Conservation (phyloP, 1,284 basidiomycete species). For the Microbotryum saponariae region DNA sequence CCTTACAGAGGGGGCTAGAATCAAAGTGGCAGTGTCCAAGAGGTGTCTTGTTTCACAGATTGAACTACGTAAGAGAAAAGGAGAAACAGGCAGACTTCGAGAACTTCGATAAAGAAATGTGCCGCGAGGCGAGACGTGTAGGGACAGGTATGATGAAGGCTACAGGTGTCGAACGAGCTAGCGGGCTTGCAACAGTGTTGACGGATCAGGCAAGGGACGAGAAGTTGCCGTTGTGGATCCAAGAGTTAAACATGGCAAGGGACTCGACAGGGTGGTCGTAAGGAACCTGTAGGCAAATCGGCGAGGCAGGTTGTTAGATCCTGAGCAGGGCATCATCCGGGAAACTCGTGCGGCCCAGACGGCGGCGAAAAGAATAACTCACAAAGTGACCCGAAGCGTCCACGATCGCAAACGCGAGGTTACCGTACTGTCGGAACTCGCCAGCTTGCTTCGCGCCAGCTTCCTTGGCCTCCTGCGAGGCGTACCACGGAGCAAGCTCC, state of each 20-base stretch:
- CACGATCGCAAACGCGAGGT: conserved; percentile 34
- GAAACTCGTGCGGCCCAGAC: not conserved
- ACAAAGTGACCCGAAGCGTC: conserved; percentile 26
- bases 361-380: not conserved
- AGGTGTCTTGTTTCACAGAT: too few species aligned
- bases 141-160: too few species aligned
- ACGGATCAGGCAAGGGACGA: too few species aligned
- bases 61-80: too few species aligned
- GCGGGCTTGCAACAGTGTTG: too few species aligned
- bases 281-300: conserved; percentile 21
- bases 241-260: conserved; percentile 30
- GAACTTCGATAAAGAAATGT: too few species aligned
- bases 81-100: too few species aligned
- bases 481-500: conserved; percentile 27
- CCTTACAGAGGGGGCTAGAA: too few species aligned
- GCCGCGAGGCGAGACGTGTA: too few species aligned
- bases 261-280: conserved; percentile 32
- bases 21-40: too few species aligned
- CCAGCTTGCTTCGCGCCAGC: conserved; percentile 18
- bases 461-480: conserved; percentile 5
- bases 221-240: conserved; percentile 15
- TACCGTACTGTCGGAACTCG: conserved; percentile 24
- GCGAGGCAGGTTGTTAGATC: not conserved
- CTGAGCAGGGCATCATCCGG: conserved; percentile 1
- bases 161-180: too few species aligned